Evolutionary conservation across 208 protist species (phyloP), one percentile per base, ranked within the genome.

Genomic region (Tritrichomonas musculus): DNA sequence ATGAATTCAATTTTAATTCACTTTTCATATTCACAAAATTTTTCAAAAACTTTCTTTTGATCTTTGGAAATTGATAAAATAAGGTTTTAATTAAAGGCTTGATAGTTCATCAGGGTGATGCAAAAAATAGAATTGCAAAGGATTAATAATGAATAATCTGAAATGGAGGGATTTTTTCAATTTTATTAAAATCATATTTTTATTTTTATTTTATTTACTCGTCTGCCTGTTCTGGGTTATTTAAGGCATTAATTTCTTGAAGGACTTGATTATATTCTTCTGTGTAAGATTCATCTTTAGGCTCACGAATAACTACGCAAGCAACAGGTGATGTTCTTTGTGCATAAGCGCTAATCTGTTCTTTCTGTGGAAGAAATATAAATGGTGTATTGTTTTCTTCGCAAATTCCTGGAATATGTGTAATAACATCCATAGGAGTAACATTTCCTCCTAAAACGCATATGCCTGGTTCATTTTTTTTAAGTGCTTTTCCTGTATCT

Each of bases 341-440:
- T 20, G 77, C 41, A 57, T 44, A 44, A 57, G 77, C 77, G 30
- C 77, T 57, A 50, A 88, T 53, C 39, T 88, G 41, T 57, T 88
- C 77, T 30, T 88, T 88, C 57, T 25, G 25, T 88, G 77, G 25
- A 33, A 88, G 22, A 47, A 88, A 88, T 33, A 88, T 47, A 39
- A 39, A 88, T 41, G 77, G 77, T n/a, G 25, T 17, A n/a, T 88
- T 88, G 20, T 88, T 53, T 47, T 88, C 41, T n/a, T 88, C 77
- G 77, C 77, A 88, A 14, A 88, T 60, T 30, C n/a, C 77, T 57
- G 77, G 77, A 39, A 88, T 44, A 30, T 88, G 77, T 33, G 77
- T 57, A n/a, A 88, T 88, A 36, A 57, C 47, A 57, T 88, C 77
- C 77, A 88, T 88, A 57, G 77, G 77, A 33, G 77, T 88, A 33